Conservation (phyloP, 2,329 filamentous ascomycete genomes). For the Ceratocystis cacaofunesta region DNA sequence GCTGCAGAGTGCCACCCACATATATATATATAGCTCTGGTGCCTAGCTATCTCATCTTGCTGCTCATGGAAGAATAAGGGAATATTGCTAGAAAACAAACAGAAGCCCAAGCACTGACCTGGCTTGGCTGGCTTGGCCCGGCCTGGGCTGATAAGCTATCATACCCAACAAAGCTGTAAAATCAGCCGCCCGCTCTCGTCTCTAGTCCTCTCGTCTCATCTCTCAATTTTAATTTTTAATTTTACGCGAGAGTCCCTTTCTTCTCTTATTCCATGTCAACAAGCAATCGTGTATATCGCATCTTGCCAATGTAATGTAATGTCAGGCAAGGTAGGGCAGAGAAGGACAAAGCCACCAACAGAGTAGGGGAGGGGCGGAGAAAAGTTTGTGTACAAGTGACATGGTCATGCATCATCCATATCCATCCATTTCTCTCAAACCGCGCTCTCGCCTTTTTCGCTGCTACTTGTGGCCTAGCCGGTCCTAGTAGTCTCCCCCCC, state of each 20-base stretch:
- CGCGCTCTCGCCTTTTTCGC: not conserved
- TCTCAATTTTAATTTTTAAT: constrained; percentile 3
- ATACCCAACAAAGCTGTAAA: not conserved
- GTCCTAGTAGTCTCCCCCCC: not conserved
- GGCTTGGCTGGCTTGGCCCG: too few relatives aligned
- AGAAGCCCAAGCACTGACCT: too few relatives aligned
- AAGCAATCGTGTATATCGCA: not conserved
- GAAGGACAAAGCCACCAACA: not conserved
- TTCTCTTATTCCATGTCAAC: not conserved
- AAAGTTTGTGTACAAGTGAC: not conserved
- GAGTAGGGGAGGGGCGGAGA: not conserved
- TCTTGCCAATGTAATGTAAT: not conserved
- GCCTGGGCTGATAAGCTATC: too few relatives aligned
- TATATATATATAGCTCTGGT: too few relatives aligned
- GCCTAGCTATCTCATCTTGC: too few relatives aligned
- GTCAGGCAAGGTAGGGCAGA: not conserved
- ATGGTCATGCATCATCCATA: not conserved
- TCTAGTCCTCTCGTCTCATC: not conserved
- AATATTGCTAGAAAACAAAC: too few relatives aligned
- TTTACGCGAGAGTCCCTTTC: not conserved
- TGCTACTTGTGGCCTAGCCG: not conserved
- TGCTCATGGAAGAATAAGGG: too few relatives aligned
- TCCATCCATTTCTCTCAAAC: not conserved
- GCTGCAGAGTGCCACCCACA: too few relatives aligned
- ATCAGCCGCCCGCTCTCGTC: not conserved